Evolutionary conservation across 2,329 filamentous ascomycete genomes (phyloP).

Genomic region (Magnaporthiopsis poae): DNA sequence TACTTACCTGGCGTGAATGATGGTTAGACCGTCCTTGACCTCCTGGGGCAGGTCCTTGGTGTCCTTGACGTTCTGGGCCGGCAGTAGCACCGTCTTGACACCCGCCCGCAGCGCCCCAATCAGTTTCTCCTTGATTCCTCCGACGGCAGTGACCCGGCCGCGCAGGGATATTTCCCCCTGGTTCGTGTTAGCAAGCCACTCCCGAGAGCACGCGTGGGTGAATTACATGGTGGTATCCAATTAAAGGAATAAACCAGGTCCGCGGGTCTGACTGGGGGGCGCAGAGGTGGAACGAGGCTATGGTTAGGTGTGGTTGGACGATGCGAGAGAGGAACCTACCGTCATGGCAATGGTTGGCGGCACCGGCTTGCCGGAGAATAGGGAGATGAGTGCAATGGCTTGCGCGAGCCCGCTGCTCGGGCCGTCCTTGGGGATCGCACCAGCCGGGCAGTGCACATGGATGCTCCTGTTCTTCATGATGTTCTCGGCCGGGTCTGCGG

Average conservation of each 20-base stretch:
- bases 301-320: too few relatives aligned
- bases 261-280: too few relatives aligned
- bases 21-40: constrained; percentile 76
- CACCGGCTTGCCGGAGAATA: constrained; percentile 78
- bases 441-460: constrained; percentile 91
- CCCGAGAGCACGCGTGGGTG: constrained; percentile 13
- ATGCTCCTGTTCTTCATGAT: constrained; percentile 93
- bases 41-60: constrained; percentile 82
- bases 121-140: constrained; percentile 96
- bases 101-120: constrained; percentile 88
- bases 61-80: constrained; percentile 83
- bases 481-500: constrained; percentile 69
- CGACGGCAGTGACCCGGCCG: constrained; percentile 84
- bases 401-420: constrained; percentile 83
- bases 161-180: constrained; percentile 66
- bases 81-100: constrained; percentile 85
- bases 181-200: constrained; percentile 18
- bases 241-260: too few relatives aligned
- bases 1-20: constrained; percentile 84
- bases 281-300: too few relatives aligned
- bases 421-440: constrained; percentile 90
- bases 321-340: constrained; percentile 33
- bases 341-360: constrained; percentile 95
- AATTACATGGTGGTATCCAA: constrained; percentile 8
- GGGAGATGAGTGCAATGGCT: constrained; percentile 80